Conservation (phyloP, 345 rosid species). For the Melaleuca quinquenervia region DNA sequence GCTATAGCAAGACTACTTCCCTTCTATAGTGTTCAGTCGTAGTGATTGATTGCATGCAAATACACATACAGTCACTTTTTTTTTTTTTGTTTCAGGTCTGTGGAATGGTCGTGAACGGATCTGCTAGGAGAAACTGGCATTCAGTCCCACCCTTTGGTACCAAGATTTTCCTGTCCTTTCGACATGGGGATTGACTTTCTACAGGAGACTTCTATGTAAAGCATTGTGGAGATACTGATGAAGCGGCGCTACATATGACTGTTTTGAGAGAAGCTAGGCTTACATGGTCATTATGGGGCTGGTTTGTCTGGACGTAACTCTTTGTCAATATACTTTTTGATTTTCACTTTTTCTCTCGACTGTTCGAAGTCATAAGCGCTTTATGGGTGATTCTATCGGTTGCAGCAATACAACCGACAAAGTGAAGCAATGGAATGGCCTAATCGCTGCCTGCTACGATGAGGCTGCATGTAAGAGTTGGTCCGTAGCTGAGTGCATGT, state of each 20-base stretch:
- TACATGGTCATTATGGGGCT: not conserved
- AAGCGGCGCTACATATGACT: not conserved
- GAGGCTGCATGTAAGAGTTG: not conserved
- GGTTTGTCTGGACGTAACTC: not conserved
- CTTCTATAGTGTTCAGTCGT: not conserved
- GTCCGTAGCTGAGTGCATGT: not conserved
- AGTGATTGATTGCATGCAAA: not conserved
- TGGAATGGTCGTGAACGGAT: not conserved
- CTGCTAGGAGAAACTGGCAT: not conserved
- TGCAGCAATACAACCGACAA: not conserved
- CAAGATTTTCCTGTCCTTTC: not conserved
- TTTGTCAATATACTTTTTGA: not conserved
- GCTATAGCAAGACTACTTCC: not conserved
- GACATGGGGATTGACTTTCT: not conserved
- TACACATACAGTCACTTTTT: not conserved
- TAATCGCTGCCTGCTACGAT: not conserved
- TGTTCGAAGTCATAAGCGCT: not conserved
- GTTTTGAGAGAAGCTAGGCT: not conserved
- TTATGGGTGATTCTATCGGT: not conserved
- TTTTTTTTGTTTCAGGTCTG: not conserved
- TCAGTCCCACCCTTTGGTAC: not conserved
- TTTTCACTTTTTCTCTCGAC: not conserved
- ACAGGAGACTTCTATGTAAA: not conserved
- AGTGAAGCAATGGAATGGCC: not conserved
- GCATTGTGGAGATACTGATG: not conserved